Evolutionary conservation across 345 rosid species (phyloP), one percentile per base, ranked within the genome.

Genomic region (Noccaea caerulescens): DNA sequence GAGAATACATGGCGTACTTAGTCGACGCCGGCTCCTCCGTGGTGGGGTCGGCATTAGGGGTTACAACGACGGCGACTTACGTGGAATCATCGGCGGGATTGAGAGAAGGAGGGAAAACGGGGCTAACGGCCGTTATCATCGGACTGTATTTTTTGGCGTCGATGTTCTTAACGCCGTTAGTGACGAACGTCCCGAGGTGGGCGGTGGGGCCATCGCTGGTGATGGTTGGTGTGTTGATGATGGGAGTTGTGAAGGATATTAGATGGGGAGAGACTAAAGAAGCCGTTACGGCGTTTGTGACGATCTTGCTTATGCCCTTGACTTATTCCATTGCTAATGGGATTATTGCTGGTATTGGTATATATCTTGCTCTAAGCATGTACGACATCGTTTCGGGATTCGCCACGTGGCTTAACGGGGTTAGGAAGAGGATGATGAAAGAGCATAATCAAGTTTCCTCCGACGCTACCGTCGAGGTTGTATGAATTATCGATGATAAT

Each of bases 301-400:
- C 98, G 33, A 88, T 93, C 69, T 46, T 91, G 63, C 86, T 91
- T 0, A 91, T 93, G 96, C 97, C 98, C 2, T 69, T 93, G 32
- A 93, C 92, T 30, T 91, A 84, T 42, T 93, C 98, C 0, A 87
- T 93, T 49, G 83, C 97, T 16, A 84, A 93, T 71, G 98, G 98
- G 61, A 89, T 93, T 32, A 78, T 93, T 52, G 97, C 82, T 38
- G 97, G 98, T 5, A 80, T 91, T 45, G 94, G 94, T 27, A 34
- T 87, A 0, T 78, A 84, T 56, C 9, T 82, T 72, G 96, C 92
- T 68, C 80, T 93, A 8, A 80, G 88, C 46, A 71, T 84, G 73
- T 86, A 83, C 63, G 97, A 84, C 60, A 63, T 49, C 49, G 64
- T 10, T 10, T 44, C 63, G 71, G 77, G 67, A 45, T 52, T 72